Evolutionary conservation across 2,329 filamentous ascomycete genomes (phyloP).

Genomic region (Colletotrichum sansevieriae): DNA sequence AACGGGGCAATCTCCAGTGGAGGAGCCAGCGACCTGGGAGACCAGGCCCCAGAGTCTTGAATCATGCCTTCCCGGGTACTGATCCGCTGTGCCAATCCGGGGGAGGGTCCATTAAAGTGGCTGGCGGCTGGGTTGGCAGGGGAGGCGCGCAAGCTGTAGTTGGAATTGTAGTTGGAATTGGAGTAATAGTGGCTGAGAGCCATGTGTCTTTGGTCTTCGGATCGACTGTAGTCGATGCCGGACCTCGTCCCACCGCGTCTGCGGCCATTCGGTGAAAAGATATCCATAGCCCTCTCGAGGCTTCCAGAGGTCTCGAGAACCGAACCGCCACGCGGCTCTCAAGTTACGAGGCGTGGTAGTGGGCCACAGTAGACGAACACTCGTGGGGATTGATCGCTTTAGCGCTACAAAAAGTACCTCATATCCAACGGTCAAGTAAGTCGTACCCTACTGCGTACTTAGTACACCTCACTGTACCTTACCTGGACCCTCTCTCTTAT

Average conservation of each 20-base stretch:
- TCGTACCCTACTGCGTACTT: no score
- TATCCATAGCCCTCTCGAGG: not conserved
- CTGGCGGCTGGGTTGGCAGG: not conserved
- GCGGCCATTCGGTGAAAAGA: not conserved
- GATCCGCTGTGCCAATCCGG: slow-evolving; percentile 29
- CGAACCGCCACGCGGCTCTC: no score
- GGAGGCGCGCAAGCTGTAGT: not conserved
- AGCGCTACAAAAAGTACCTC: slow-evolving; percentile 22
- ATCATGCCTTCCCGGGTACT: not conserved
- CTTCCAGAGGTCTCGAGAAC: not conserved
- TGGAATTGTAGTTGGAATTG: slow-evolving; percentile 3
- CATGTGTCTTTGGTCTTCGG: not conserved
- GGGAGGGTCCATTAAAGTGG: slow-evolving; percentile 21
- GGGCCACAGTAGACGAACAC: no score
- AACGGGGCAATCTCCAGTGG: no score
- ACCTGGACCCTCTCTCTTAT: no score
- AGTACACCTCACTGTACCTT: no score
- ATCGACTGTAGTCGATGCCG: not conserved
- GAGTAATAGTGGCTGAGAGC: not conserved
- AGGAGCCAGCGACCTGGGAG: no score
- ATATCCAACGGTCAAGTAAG: not conserved
- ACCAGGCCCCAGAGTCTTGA: no score
- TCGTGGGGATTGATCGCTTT: no score
- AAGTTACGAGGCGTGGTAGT: not conserved
- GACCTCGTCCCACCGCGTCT: not conserved